phyloP scores from a whole-genome alignment of 2,329 filamentous ascomycete species.

The Cladosporium sp. region DNA sequence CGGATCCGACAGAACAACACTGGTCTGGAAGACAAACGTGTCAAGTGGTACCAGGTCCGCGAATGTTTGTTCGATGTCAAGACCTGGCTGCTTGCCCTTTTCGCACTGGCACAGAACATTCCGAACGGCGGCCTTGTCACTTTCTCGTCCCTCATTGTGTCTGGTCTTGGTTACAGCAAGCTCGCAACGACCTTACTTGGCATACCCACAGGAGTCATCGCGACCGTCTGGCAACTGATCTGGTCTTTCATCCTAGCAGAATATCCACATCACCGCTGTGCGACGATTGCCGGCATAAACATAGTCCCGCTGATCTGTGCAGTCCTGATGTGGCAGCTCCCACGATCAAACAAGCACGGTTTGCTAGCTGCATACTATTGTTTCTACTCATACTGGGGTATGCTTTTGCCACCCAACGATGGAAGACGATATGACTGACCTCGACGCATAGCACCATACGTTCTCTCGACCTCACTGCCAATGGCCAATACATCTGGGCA shows the following conservation, averaged over 20 bases:
- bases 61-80: conserved; percentile 55
- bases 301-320: conserved; percentile 25
- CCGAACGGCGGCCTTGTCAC: conserved; percentile 56
- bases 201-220: conserved; percentile 59
- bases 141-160: conserved; percentile 52
- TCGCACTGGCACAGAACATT: conserved; percentile 48
- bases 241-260: conserved; percentile 28
- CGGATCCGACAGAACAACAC: conserved; percentile 42
- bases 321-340: conserved; percentile 26
- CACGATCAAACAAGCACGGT: conserved; percentile 33
- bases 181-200: conserved; percentile 58
- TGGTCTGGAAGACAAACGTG: conserved; percentile 39
- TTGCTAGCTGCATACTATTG: not conserved
- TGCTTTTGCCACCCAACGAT: conserved; percentile 15
- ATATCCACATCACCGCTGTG: conserved; percentile 23
- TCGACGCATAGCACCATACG: too few relatives aligned
- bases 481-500: conserved; percentile 27
- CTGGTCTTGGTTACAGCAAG: conserved; percentile 37
- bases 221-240: conserved; percentile 44
- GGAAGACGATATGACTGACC: too few relatives aligned
- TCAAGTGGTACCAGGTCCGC: conserved; percentile 50
- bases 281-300: conserved; percentile 14
- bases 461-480: too few relatives aligned
- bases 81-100: conserved; percentile 54
- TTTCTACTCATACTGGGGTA: conserved; percentile 50